Conservation (phyloP, 805 yeast species). For the Saccharomycopsis sp. region DNA sequence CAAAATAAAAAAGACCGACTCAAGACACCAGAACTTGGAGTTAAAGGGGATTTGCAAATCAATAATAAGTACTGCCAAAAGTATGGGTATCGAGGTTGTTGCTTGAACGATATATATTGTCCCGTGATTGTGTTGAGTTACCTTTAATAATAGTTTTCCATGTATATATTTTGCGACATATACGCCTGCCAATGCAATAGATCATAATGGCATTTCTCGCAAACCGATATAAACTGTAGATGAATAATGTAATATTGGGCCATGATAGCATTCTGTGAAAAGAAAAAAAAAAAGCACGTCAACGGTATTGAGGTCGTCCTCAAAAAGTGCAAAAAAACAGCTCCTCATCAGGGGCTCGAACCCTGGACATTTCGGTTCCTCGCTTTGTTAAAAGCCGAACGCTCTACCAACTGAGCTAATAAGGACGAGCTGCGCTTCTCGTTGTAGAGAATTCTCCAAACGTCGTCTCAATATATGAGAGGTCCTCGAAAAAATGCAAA, state of each 20-base stretch:
- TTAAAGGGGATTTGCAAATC: slow-evolving; percentile 75
- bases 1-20: slow-evolving; percentile 83
- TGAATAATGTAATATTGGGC: neutral
- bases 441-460: too few relatives aligned
- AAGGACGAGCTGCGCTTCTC: slow-evolving; percentile 10
- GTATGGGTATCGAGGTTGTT: slow-evolving; percentile 79
- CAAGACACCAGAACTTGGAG: slow-evolving; percentile 62
- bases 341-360: slow-evolving; percentile 38
- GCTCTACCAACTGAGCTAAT: slow-evolving; percentile 27
- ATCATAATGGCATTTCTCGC: neutral
- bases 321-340: slow-evolving; percentile 10
- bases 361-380: slow-evolving; percentile 41
- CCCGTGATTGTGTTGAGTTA: neutral
- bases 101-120: slow-evolving; percentile 17
- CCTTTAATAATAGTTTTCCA: neutral
- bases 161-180: slow-evolving; percentile 10
- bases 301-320: neutral
- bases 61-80: slow-evolving; percentile 81
- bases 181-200: neutral
- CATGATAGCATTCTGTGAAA: neutral
- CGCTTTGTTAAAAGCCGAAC: slow-evolving; percentile 24
- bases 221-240: neutral
- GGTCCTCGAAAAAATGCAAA: too few relatives aligned
- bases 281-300: neutral
- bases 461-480: too few relatives aligned